Base-by-base conservation (phyloP, 176 grass and related monocot genomes). In the Paspalum vaginatum region DNA sequence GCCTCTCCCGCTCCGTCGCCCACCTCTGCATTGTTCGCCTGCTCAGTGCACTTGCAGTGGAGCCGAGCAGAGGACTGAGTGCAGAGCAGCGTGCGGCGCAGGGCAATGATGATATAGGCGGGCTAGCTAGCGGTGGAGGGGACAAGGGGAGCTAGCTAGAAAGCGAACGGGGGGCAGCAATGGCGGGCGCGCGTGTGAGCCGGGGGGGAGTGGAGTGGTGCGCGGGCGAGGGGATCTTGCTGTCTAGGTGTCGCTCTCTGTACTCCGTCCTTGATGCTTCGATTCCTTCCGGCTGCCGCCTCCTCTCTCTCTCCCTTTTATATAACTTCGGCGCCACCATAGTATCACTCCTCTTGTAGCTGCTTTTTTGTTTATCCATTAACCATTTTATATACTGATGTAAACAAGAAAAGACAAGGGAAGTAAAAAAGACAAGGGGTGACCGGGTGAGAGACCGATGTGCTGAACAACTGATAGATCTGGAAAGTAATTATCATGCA, bases 141-240 rank as follows among this genome's bases (percentile, higher is more conserved):
- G 68, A 64, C 9, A 76, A 39, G 52, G 39, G 39, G 68, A 77
- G 47, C 17, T n/a, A 50, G 81, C 74, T 50, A 72, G 75, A 61
- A 58, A 61, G 83, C 52, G 40, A 46, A 63, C 32, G 46, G 50
- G 56, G 21, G 15, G 79, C 41, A 77, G 51, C 71, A 81, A 70
- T 59, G 80, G 83, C 78, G 72, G 64, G 59, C 68, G 80, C 74
- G 74, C 86, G 86, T 67, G 86, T 73, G 74, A 79, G 76, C 18
- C 59, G 60, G 16, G 66, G 66, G 45, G 45, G 69, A 68, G 60
- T 38, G 77, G 59, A 66, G 76, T 76, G 87, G 77, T 57, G 70
- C 11, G 71, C 32, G 81, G 80, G 68, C 18, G 60, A 68, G 59
- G 86, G 75, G 75, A 84, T 88, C 68, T 78, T 18, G 69, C 41